Percentiles rank a stretch among this genome's conserved stretches.
Conservation (phyloP, 345 rosid species). For the Euphorbia pulcherrima region DNA sequence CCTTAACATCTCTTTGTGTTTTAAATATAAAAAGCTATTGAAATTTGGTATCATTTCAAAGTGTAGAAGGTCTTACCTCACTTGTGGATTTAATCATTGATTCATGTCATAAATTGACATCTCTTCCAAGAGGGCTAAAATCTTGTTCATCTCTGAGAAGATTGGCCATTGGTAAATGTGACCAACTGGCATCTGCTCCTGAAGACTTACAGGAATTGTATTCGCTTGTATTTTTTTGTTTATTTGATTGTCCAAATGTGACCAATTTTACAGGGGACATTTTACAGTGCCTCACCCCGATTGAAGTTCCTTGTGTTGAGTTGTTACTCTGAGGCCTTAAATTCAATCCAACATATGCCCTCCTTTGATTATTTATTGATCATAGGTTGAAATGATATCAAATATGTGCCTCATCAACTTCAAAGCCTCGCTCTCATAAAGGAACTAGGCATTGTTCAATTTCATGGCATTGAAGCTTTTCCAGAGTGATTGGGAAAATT, state of each 20-base stretch:
- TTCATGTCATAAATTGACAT: no score
- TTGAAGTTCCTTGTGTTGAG: conserved; percentile 7
- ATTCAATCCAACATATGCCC: not conserved
- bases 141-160: conserved; percentile 8
- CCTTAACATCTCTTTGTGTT: not conserved
- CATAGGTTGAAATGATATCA: conserved; percentile 7
- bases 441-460: not conserved
- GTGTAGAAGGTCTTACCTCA: no score
- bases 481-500: conserved; percentile 13
- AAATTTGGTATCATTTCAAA: not conserved
- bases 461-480: not conserved
- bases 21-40: not conserved
- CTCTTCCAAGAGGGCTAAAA: no score
- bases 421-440: not conserved
- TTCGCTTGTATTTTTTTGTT: not conserved
- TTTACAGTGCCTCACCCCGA: not conserved
- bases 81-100: no score
- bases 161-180: not conserved
- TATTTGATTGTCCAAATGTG: no score
- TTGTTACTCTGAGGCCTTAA: not conserved
- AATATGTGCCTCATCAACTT: conserved; percentile 6
- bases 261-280: not conserved
- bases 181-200: not conserved
- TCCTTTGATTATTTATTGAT: not conserved
- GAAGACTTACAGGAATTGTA: not conserved